Conservation (phyloP, 1,284 basidiomycete genomes). For the Sanghuangporus weigelae region DNA sequence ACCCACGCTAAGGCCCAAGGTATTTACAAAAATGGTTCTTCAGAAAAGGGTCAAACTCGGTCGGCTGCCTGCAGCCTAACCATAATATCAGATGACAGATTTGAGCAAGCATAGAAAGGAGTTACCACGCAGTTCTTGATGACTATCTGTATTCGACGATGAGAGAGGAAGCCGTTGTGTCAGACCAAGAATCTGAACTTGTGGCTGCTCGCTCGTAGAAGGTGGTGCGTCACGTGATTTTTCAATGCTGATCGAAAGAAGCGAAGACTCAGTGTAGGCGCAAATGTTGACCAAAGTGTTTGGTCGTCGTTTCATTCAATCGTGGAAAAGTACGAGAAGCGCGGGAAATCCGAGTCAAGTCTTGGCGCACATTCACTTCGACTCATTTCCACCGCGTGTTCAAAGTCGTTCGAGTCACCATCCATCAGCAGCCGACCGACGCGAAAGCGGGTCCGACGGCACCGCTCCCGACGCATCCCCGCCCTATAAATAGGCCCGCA, state of each 20-base stretch:
- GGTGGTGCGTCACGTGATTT: not conserved
- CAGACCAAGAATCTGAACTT: not conserved
- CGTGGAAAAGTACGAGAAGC: not conserved
- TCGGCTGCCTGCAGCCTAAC: too few species aligned
- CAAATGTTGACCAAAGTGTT: not conserved
- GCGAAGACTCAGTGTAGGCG: not conserved
- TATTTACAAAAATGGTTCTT: too few species aligned
- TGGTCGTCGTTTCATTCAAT: not conserved
- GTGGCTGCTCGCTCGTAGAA: too few species aligned
- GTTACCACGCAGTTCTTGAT: too few species aligned
- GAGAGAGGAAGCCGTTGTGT: not conserved
- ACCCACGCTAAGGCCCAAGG: too few species aligned
- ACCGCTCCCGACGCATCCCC: conserved; percentile 4
- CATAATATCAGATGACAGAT: too few species aligned
- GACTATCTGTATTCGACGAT: too few species aligned
- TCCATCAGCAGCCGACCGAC: not conserved
- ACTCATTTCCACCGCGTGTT: not conserved
- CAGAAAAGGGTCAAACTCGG: too few species aligned
- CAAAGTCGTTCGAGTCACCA: not conserved
- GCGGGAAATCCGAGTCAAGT: not conserved
- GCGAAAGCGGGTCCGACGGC: not conserved
- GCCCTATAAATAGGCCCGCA: not conserved
- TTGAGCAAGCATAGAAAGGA: too few species aligned
- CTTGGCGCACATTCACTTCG: not conserved
- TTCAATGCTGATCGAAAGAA: not conserved